Evolutionary conservation across 2,329 filamentous ascomycete species (phyloP).

Genomic region (Alternaria solani): DNA sequence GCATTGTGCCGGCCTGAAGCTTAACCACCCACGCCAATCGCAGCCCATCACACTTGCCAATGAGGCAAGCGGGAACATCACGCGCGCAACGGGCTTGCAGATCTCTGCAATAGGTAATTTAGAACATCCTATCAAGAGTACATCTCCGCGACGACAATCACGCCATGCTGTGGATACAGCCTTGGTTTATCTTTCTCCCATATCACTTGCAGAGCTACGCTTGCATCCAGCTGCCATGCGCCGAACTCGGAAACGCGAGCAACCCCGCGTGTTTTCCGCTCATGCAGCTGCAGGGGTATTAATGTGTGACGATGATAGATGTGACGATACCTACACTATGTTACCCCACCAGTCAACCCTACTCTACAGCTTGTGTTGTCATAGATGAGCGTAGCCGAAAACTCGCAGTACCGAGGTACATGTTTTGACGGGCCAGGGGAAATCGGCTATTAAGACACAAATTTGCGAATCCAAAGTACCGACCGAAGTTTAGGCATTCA

Average conservation of each 20-base stretch:
- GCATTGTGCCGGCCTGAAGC: slow-evolving; percentile 37
- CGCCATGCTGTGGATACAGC: slow-evolving; percentile 20
- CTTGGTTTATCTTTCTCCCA: background rate
- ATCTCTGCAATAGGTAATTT: slow-evolving; percentile 32
- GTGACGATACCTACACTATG: slow-evolving; percentile 5
- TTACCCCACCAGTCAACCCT: background rate
- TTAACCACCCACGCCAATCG: slow-evolving; percentile 40
- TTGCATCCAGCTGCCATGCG: background rate
- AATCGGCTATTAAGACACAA: background rate
- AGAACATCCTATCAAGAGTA: slow-evolving; percentile 18
- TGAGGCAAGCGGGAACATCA: slow-evolving; percentile 41
- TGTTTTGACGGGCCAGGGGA: background rate
- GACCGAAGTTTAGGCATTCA: background rate
- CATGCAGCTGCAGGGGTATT: background rate
- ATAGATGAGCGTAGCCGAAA: background rate
- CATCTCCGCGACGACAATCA: slow-evolving; percentile 28
- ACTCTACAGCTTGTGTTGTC: slow-evolving; percentile 5
- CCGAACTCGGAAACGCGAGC: slow-evolving; percentile 2
- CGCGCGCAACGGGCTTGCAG: slow-evolving; percentile 49
- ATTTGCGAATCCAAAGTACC: background rate
- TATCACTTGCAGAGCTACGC: background rate
- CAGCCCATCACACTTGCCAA: slow-evolving; percentile 25
- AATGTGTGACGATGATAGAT: slow-evolving; percentile 1
- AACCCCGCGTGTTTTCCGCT: slow-evolving; percentile 13
- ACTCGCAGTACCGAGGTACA: background rate